A percentile compares a stretch with the other conserved stretches of the same genome.
These are phyloP conservation scores for Kazachstania bromeliacearum DNA, from an alignment of 805 yeast genomes.

Conservation along the genomic window DNA sequence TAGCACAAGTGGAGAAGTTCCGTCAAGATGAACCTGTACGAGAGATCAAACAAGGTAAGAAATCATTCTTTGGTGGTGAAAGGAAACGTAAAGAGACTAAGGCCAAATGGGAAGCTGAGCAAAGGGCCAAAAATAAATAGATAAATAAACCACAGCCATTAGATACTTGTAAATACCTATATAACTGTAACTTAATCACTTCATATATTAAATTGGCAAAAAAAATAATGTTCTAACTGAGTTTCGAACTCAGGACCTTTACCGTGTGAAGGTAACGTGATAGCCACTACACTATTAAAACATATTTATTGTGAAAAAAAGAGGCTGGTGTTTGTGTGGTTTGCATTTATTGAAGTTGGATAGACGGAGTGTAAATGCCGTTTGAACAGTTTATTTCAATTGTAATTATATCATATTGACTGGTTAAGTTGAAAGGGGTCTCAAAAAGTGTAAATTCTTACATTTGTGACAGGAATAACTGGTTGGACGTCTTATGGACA, in stretches of 20 bases:
- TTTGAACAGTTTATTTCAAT: too few relatives aligned
- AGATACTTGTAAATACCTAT: background rate
- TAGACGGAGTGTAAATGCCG: too few relatives aligned
- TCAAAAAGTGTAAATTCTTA: too few relatives aligned
- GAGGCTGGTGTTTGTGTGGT: too few relatives aligned
- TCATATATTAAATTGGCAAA: background rate
- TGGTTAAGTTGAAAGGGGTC: too few relatives aligned
- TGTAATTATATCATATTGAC: too few relatives aligned
- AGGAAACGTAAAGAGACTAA: conserved; percentile 58
- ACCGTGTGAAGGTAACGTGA: conserved; percentile 34
- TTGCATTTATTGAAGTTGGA: too few relatives aligned
- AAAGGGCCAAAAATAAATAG: conserved; percentile 13
- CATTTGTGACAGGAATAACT: too few relatives aligned
- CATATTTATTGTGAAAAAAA: too few relatives aligned
- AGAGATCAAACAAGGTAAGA: conserved; percentile 58
- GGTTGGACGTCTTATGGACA: too few relatives aligned
- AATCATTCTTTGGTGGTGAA: conserved; percentile 76
- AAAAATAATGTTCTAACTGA: conserved; percentile 25
- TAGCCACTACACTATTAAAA: conserved; percentile 32
- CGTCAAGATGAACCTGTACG: conserved; percentile 46
- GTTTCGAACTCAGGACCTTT: conserved; percentile 34
- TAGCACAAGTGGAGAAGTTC: conserved; percentile 62
- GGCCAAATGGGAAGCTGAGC: conserved; percentile 52
- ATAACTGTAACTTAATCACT: background rate
- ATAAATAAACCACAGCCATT: background rate